phyloP scores from a whole-genome alignment of 1,284 basidiomycete species.

The Fereydounia khargensis region DNA sequence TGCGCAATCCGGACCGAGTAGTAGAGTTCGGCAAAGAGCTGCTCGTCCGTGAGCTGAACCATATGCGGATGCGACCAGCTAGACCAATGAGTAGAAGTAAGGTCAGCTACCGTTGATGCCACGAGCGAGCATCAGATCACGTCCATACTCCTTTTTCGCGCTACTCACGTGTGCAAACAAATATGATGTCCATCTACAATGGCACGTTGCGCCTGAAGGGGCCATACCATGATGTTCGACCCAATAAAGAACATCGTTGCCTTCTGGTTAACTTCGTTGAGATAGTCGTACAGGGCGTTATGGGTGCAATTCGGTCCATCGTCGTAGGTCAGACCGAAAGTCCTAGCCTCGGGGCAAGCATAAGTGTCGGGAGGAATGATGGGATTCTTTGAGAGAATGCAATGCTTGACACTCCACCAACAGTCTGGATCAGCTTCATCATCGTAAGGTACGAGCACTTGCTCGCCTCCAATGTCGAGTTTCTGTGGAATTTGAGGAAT shows the following conservation, averaged over 20 bases:
- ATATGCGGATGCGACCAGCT: constrained; percentile 62
- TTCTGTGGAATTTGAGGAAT: too few species aligned
- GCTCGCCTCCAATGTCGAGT: too few species aligned
- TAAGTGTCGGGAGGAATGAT: constrained; percentile 58
- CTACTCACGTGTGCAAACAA: constrained; percentile 46
- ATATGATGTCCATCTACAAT: constrained; percentile 51
- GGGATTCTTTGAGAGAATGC: constrained; percentile 49
- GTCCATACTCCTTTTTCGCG: too few species aligned
- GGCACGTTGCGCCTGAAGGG: constrained; percentile 62
- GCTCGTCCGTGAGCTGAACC: constrained; percentile 61
- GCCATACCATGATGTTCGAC: constrained; percentile 63
- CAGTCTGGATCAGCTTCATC: constrained; percentile 45
- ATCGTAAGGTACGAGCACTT: too few species aligned
- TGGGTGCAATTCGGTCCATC: constrained; percentile 61
- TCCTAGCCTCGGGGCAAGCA: constrained; percentile 60
- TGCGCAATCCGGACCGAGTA: constrained; percentile 63
- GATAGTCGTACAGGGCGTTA: constrained; percentile 63
- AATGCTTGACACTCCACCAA: constrained; percentile 48
- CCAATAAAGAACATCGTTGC: constrained; percentile 62
- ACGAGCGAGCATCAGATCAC: neutral
- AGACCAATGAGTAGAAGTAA: constrained; percentile 34
- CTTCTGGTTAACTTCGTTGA: constrained; percentile 60
- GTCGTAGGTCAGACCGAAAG: constrained; percentile 63
- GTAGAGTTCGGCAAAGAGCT: constrained; percentile 64
- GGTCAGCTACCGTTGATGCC: neutral